Percentiles rank a stretch among this genome's conserved stretches.
Conservation (phyloP, 2,329 filamentous ascomycete species). For the Botrytis squamosa region DNA sequence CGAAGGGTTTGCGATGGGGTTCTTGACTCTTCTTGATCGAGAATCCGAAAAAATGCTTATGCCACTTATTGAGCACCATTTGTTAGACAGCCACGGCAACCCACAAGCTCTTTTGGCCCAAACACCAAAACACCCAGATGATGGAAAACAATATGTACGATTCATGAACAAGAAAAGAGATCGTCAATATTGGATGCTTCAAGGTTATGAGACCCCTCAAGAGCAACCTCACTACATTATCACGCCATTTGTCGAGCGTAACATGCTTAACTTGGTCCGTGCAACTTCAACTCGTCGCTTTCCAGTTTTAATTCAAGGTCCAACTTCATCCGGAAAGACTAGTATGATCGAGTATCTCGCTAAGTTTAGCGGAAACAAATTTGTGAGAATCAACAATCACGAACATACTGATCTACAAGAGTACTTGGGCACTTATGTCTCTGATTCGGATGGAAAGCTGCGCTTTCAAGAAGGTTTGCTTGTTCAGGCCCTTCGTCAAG, state of each 20-base stretch:
- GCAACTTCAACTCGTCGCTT: slow-evolving; percentile 90
- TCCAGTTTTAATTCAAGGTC: slow-evolving; percentile 92
- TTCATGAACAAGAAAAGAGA: slow-evolving; percentile 65
- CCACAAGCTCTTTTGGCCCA: slow-evolving; percentile 73
- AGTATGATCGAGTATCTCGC: slow-evolving; percentile 99
- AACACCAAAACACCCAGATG: slow-evolving; percentile 72
- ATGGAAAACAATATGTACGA: slow-evolving; percentile 75
- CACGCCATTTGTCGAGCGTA: slow-evolving; percentile 90
- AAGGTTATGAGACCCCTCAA: slow-evolving; percentile 65
- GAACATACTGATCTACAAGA: slow-evolving; percentile 98
- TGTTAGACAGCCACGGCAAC: slow-evolving; percentile 70
- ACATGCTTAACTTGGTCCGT: slow-evolving; percentile 89
- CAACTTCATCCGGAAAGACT: slow-evolving; percentile 96
- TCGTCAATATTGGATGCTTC: slow-evolving; percentile 85
- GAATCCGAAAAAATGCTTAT: slow-evolving; percentile 77
- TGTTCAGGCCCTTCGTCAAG: slow-evolving; percentile 86
- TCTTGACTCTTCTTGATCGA: slow-evolving; percentile 81
- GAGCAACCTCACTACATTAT: slow-evolving; percentile 91
- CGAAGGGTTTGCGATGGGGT: slow-evolving; percentile 98
- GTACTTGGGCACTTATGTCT: slow-evolving; percentile 92
- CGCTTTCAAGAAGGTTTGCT: slow-evolving; percentile 91
- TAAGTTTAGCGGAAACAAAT: slow-evolving; percentile 94
- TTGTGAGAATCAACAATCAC: slow-evolving; percentile 98
- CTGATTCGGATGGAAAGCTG: slow-evolving; percentile 78
- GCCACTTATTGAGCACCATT: slow-evolving; percentile 75